Conservation (phyloP, 2,329 filamentous ascomycete genomes). For the Leptographium galeiforme region DNA sequence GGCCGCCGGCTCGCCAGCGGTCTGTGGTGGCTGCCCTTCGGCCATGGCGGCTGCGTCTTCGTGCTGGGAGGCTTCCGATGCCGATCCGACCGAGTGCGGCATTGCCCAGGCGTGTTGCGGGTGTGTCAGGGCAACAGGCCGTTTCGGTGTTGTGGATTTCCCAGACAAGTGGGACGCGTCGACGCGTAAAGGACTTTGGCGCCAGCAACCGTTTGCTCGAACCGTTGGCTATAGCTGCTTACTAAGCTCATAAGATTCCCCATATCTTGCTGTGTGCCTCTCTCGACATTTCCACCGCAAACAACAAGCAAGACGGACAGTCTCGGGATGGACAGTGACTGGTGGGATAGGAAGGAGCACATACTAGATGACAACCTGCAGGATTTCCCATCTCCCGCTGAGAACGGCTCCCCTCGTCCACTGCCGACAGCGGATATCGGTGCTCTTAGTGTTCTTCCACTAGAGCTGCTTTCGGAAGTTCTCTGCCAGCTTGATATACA, state of each 20-base stretch:
- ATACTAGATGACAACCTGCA: neutral
- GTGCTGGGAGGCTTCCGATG: conserved; percentile 15
- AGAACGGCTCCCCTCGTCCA: neutral
- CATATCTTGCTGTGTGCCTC: too few species aligned
- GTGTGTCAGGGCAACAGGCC: too few species aligned
- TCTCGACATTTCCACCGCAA: too few species aligned
- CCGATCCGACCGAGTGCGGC: conserved; percentile 29
- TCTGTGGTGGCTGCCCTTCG: conserved; percentile 9
- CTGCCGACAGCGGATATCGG: neutral
- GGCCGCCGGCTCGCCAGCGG: neutral
- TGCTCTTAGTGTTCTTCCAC: neutral
- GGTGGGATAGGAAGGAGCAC: neutral
- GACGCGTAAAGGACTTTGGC: conserved; percentile 10
- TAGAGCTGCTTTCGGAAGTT: neutral
- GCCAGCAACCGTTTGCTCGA: too few species aligned
- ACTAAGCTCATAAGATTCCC: too few species aligned
- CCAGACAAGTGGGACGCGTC: conserved; percentile 7
- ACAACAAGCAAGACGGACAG: neutral
- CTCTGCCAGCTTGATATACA: neutral
- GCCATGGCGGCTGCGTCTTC: conserved; percentile 14
- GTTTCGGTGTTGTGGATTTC: neutral
- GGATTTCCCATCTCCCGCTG: neutral
- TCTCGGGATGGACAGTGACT: neutral
- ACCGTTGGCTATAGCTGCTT: too few species aligned
- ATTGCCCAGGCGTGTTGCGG: conserved; percentile 16